Conservation (phyloP, 495 filamentous ascomycete genomes). For the Penicillium soppii region DNA sequence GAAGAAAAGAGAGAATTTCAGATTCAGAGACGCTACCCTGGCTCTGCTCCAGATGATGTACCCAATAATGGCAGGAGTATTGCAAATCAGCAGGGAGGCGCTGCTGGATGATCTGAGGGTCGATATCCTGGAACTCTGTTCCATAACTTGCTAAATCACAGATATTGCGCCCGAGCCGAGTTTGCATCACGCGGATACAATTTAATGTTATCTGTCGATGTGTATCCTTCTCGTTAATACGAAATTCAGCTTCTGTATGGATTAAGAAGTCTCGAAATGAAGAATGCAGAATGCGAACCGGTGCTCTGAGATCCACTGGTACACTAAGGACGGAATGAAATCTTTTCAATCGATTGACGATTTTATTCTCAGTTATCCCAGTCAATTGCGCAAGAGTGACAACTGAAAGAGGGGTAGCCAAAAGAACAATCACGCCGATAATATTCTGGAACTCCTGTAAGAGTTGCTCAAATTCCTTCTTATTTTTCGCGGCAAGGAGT, state of each 20-base stretch:
- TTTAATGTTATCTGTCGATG: not conserved
- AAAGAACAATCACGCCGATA: conserved; percentile 15
- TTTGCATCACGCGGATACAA: conserved; percentile 20
- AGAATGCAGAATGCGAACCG: conserved; percentile 4
- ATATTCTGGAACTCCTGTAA: conserved; percentile 13
- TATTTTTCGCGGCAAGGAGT: conserved; percentile 3
- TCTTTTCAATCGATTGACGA: not conserved
- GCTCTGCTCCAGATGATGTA: conserved; percentile 34
- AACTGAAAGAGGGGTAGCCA: conserved; percentile 12
- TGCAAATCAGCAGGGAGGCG: conserved; percentile 26
- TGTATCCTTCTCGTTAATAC: not conserved
- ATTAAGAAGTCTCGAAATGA: conserved; percentile 12
- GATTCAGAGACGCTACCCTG: not conserved
- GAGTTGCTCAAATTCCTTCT: not conserved
- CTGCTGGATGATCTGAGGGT: conserved; percentile 11
- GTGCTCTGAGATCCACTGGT: conserved; percentile 14
- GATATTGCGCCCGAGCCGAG: conserved; percentile 31
- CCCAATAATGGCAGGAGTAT: conserved; percentile 48
- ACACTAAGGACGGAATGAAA: conserved; percentile 14
- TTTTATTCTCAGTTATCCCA: not conserved
- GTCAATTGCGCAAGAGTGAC: conserved; percentile 1
- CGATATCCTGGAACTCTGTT: conserved; percentile 19
- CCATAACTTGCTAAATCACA: conserved; percentile 29
- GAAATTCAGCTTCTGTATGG: not conserved
- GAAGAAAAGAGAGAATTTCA: conserved; percentile 30